These are phyloP conservation scores for Isoetes taiwanensis DNA, from an alignment of 75 land plant species.

Conservation along the genomic window DNA sequence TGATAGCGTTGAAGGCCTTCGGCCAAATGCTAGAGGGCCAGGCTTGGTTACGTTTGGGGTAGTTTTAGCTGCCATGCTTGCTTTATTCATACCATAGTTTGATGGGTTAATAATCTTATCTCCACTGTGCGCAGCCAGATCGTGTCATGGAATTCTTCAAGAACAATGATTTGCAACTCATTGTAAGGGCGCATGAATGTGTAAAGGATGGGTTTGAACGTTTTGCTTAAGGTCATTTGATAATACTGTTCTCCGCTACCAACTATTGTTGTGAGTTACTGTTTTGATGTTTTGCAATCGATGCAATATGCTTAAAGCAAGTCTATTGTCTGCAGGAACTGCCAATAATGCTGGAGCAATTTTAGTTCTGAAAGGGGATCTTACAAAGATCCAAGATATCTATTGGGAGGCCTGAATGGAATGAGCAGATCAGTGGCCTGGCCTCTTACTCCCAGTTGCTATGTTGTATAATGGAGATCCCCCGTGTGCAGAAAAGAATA, in stretches of 20 bases:
- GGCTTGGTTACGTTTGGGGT: slow-evolving; percentile 91
- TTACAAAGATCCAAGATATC: no score
- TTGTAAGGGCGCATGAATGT: slow-evolving; percentile 52
- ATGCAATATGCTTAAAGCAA: not conserved
- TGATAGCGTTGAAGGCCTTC: slow-evolving; percentile 77
- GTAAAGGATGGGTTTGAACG: slow-evolving; percentile 60
- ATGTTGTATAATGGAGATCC: no score
- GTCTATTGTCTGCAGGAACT: slow-evolving; percentile 34
- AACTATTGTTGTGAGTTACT: slow-evolving; percentile 40
- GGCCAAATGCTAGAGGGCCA: slow-evolving; percentile 95
- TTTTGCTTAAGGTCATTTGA: slow-evolving; percentile 48
- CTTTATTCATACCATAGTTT: not conserved
- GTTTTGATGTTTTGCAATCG: not conserved
- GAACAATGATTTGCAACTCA: slow-evolving; percentile 43
- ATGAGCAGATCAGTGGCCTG: no score
- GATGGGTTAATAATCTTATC: not conserved
- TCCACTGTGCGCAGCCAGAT: slow-evolving; percentile 31
- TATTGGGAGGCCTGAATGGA: no score
- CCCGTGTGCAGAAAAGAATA: no score
- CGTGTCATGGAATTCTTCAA: slow-evolving; percentile 42
- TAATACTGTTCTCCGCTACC: slow-evolving; percentile 46
- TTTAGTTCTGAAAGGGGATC: slow-evolving; percentile 37
- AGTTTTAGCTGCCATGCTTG: slow-evolving; percentile 16
- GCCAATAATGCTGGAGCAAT: slow-evolving; percentile 57
- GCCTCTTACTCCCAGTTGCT: no score